Base-by-base conservation (phyloP, 805 yeast genomes). In the Huiozyma sinensis region DNA sequence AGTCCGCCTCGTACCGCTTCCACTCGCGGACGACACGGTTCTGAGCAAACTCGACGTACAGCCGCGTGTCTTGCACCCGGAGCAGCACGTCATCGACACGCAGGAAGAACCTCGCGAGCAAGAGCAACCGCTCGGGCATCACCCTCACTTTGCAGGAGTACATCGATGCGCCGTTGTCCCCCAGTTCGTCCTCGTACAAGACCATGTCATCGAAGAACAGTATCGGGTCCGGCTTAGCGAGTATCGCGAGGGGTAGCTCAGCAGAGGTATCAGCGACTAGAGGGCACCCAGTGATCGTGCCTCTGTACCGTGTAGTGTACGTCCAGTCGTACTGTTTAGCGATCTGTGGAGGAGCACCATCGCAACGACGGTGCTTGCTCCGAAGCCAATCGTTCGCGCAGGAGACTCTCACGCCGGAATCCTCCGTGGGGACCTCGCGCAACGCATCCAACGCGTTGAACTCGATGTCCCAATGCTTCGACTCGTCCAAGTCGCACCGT, bases 261-360 rank as follows among this genome's bases (percentile, higher is more conserved):
- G 53, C 54, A 6, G 62, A 65, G 10, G 50, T 48, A 11, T 41
- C 45, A 17, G 24, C 24, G 24, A 17, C 24, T 17, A 17, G 24
- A 17, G 24, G 24, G 24, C 24, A 17, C 24, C 24, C 24, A 4
- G 48, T 41, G 5, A 68, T 44, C 0, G 80, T 71, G 0, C 97
- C 98, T 47, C 69, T 71, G 60, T 90, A 92, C 39, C 70, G 48
- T 0, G 95, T 79, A 0, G 95, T 76, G 60, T 92, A 92, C 0
- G 98, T 90, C 99, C 99, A 92, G 66, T 92, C 98, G 59, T 78
- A 92, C 2, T 95, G 92, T 53, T 83, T 82, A 41, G 81, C 76
- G 33, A 82, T 75, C 39, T 82, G 75, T 56, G 70, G 61, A 44
- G 79, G 71, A 57, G 71, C 69, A 28, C 54, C 57, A n/a, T 36